These are phyloP conservation scores for Zizania palustris DNA, from an alignment of 202 grass and related monocot genomes.

Conservation along the genomic window DNA sequence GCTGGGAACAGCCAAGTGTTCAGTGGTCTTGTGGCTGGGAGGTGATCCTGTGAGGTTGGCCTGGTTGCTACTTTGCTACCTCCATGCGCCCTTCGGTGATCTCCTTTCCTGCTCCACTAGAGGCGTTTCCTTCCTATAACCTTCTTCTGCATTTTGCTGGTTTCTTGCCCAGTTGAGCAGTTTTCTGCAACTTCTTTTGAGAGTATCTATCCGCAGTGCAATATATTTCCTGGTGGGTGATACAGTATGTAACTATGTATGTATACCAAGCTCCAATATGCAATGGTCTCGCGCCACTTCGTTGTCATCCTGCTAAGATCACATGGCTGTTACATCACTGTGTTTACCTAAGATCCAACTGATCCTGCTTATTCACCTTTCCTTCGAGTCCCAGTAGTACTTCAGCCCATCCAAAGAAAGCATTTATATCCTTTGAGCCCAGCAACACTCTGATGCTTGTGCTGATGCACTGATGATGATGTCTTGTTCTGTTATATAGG, in stretches of 20 bases:
- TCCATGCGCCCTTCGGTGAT: slow-evolving; percentile 7
- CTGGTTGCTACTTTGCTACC: slow-evolving; percentile 3
- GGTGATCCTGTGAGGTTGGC: slow-evolving; percentile 51
- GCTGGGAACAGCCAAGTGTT: slow-evolving; percentile 97
- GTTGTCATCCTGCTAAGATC: not conserved
- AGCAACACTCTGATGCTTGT: not conserved
- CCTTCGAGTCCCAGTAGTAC: not conserved
- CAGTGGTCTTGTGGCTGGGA: slow-evolving; percentile 92
- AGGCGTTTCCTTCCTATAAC: not conserved
- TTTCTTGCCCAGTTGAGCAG: slow-evolving; percentile 43
- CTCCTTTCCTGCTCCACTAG: slow-evolving; percentile 6
- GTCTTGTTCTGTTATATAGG: too few relatives aligned
- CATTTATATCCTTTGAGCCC: not conserved
- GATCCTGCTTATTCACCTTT: not conserved
- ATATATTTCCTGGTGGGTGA: slow-evolving; percentile 26
- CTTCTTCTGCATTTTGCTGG: slow-evolving; percentile 17
- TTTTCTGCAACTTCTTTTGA: slow-evolving; percentile 21
- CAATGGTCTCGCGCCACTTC: slow-evolving; percentile 17
- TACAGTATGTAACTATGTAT: slow-evolving; percentile 47
- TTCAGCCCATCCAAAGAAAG: not conserved
- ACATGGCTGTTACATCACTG: not conserved
- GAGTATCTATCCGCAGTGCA: slow-evolving; percentile 24
- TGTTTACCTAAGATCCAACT: not conserved
- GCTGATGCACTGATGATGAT: too few relatives aligned
- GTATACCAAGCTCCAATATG: slow-evolving; percentile 45